A percentile compares a stretch with the other conserved stretches of the same genome.
These are phyloP conservation scores for Erodium moschatum DNA, from an alignment of 441 rosid genomes.

Conservation along the genomic window DNA sequence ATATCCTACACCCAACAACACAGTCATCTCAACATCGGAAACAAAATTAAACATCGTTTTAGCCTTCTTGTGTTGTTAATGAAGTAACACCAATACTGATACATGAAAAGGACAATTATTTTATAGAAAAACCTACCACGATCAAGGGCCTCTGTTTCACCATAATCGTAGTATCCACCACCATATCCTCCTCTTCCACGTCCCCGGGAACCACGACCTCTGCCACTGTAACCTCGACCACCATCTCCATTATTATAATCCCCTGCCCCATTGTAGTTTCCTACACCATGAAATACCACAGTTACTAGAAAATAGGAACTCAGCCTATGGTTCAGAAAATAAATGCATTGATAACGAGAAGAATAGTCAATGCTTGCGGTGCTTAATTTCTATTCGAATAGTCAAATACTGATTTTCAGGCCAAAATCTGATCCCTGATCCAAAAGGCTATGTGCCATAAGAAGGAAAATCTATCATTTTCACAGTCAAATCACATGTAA, in stretches of 20 bases:
- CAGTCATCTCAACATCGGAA: background rate
- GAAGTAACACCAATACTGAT: too few relatives aligned
- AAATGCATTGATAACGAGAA: background rate
- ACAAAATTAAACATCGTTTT: background rate
- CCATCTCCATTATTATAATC: conserved; percentile 26
- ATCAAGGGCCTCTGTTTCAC: conserved; percentile 21
- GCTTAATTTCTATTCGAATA: too few relatives aligned
- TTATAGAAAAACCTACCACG: conserved; percentile 24
- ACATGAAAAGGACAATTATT: background rate
- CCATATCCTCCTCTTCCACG: conserved; percentile 26
- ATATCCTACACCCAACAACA: background rate
- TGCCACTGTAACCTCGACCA: conserved; percentile 25
- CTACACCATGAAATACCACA: conserved; percentile 14
- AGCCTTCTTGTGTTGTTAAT: too few relatives aligned
- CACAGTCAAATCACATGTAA: background rate
- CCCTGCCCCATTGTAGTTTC: conserved; percentile 22
- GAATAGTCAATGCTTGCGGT: background rate
- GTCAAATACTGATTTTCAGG: background rate
- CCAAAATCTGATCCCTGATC: background rate
- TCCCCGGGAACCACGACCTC: conserved; percentile 24
- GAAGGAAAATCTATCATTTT: background rate
- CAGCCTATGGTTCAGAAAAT: too few relatives aligned
- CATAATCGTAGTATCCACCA: conserved; percentile 27
- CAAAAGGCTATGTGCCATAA: background rate
- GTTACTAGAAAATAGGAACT: too few relatives aligned